Evolutionary conservation across 768 basidiomycete genomes (phyloP).

Genomic region (Candolleomyces aberdarensis): DNA sequence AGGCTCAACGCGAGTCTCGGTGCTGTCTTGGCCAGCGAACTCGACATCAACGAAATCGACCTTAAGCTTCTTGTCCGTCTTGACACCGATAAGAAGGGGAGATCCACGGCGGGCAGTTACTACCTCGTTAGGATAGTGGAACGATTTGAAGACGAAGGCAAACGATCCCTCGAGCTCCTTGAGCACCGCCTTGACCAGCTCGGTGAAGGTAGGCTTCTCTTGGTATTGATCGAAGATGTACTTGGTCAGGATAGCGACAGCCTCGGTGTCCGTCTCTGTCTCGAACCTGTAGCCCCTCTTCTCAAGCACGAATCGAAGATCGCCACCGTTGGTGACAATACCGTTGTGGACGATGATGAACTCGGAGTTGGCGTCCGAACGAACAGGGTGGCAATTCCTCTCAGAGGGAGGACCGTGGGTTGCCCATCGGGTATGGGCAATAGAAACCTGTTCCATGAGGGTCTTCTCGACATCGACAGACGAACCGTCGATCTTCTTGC

Average conservation of each 20-base stretch:
- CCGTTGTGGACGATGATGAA: conserved; percentile 98
- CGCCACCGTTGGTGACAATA: conserved; percentile 92
- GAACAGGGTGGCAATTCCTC: conserved; percentile 93
- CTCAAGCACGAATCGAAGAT: conserved; percentile 88
- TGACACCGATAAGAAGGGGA: conserved; percentile 94
- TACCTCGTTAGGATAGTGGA: conserved; percentile 92
- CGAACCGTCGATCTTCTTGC: conserved; percentile 81
- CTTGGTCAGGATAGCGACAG: conserved; percentile 92
- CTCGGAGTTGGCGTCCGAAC: conserved; percentile 74
- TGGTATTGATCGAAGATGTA: conserved; percentile 95
- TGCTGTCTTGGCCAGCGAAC: conserved; percentile 71
- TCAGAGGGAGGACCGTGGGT: conserved; percentile 91
- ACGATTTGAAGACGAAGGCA: conserved; percentile 98
- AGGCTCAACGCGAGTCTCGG: conserved; percentile 35
- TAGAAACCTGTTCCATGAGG: conserved; percentile 85
- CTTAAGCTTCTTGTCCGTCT: conserved; percentile 99
- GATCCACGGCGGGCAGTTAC: conserved; percentile 97
- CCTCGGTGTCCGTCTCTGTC: conserved; percentile 98
- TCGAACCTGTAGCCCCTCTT: conserved; percentile 94
- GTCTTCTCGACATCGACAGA: conserved; percentile 71
- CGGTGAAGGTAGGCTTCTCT: conserved; percentile 82
- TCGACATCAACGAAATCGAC: conserved; percentile 99
- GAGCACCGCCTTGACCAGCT: conserved; percentile 90
- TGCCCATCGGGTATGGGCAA: conserved; percentile 99
- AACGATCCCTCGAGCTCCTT: conserved; percentile 99